Conservation (phyloP, 768 basidiomycete genomes). For the Tephrocybe sp. region DNA sequence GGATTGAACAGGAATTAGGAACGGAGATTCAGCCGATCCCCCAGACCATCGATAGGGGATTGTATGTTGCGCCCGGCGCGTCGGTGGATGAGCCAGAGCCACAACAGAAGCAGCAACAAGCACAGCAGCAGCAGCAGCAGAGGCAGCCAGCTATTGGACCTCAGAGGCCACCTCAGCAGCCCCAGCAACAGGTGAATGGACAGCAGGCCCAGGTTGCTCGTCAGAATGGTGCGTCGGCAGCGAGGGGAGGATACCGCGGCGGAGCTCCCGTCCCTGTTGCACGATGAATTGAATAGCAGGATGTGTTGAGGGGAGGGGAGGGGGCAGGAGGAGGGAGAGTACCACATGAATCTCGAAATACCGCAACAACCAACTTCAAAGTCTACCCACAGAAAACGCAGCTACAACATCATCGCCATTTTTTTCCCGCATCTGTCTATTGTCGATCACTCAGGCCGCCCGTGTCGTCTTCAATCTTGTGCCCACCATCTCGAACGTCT, state of each 20-base stretch:
- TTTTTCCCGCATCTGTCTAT: constrained; percentile 11
- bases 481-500: constrained; percentile 12
- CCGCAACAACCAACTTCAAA: constrained; percentile 9
- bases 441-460: constrained; percentile 2
- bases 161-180: constrained; percentile 25
- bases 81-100: constrained; percentile 38
- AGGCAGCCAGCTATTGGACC: constrained; percentile 28
- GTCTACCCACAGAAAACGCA: constrained; percentile 8
- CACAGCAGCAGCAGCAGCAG: constrained; percentile 22
- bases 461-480: constrained; percentile 15
- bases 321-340: constrained; percentile 4
- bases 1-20: constrained; percentile 97
- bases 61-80: constrained; percentile 85
- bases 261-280: constrained; percentile 34
- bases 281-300: constrained; percentile 26
- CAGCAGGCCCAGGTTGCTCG: constrained; percentile 21
- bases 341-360: constrained; percentile 10
- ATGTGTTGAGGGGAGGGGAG: neutral
- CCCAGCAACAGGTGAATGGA: constrained; percentile 30
- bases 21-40: constrained; percentile 98
- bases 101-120: constrained; percentile 17
- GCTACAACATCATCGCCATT: constrained; percentile 13
- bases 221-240: constrained; percentile 21
- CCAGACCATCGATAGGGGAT: constrained; percentile 80
- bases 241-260: constrained; percentile 35